Percentiles rank a stretch among this genome's conserved stretches.
Conservation (phyloP, 257 asterid genomes). For the Nicotiana benthamiana region DNA sequence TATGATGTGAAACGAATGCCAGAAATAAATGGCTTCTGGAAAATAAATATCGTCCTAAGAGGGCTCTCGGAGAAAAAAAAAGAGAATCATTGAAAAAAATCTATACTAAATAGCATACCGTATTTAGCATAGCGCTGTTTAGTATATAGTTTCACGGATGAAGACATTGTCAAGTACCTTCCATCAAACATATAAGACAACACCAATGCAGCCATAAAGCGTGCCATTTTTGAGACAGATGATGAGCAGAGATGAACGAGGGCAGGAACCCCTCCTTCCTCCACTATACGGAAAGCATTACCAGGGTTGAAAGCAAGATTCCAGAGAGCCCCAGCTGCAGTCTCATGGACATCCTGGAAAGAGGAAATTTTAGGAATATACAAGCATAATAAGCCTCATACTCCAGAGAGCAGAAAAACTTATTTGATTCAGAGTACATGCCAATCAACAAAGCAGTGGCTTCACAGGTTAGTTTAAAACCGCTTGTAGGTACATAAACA, state of each 20-base stretch:
- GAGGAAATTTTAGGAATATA: conserved; percentile 13
- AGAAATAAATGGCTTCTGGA: background rate
- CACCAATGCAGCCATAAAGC: conserved; percentile 90
- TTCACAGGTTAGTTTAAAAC: background rate
- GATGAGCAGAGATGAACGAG: conserved; percentile 70
- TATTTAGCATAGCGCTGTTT: background rate
- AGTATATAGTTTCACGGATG: background rate
- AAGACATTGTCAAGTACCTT: conserved; percentile 40
- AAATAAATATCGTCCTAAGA: background rate
- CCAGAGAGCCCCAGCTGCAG: conserved; percentile 99
- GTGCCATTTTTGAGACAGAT: conserved; percentile 85
- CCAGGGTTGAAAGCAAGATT: conserved; percentile 90
- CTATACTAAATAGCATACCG: background rate
- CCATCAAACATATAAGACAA: conserved; percentile 88
- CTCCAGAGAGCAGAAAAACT: conserved; percentile 3
- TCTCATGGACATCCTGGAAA: conserved; percentile 92
- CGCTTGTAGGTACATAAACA: background rate
- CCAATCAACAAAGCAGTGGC: background rate
- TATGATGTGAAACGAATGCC: background rate
- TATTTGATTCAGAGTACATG: background rate
- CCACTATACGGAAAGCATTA: conserved; percentile 82
- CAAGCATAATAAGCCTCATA: background rate
- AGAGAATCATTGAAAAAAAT: background rate
- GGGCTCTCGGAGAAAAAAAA: background rate
- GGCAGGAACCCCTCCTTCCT: conserved; percentile 84